These are phyloP conservation scores for Striga hermonthica DNA, from an alignment of 305 asterid genomes.

Conservation along the genomic window DNA sequence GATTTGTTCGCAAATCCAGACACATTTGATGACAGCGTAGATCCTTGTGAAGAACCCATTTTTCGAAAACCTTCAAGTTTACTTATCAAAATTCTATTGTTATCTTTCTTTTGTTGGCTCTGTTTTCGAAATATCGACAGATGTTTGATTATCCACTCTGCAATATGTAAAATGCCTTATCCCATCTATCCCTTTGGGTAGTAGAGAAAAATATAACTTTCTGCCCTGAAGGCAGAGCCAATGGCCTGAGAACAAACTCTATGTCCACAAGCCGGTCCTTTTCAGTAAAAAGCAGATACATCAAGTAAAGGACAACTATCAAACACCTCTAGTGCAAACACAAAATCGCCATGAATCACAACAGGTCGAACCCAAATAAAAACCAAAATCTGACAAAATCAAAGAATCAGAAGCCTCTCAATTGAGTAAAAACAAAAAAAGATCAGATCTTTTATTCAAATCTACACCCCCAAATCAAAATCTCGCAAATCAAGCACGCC, in stretches of 20 bases:
- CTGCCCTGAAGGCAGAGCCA: constrained; percentile 51
- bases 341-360: constrained; percentile 33
- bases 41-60: constrained; percentile 77
- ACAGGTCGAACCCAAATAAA: constrained; percentile 21
- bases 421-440: not conserved
- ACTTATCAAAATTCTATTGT: constrained; percentile 8
- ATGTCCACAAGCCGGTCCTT: constrained; percentile 74
- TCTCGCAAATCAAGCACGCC: constrained; percentile 22
- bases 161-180: constrained; percentile 74
- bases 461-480: constrained; percentile 1
- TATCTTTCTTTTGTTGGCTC: not conserved
- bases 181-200: constrained; percentile 75
- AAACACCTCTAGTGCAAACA: constrained; percentile 32
- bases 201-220: constrained; percentile 44
- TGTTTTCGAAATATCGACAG: not conserved
- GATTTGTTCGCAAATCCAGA: constrained; percentile 60
- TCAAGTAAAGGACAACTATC: constrained; percentile 44
- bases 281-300: constrained; percentile 54
- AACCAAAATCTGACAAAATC: constrained; percentile 4
- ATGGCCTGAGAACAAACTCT: constrained; percentile 81
- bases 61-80: constrained; percentile 26
- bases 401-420: constrained; percentile 16
- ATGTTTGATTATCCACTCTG: constrained; percentile 55
- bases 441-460: not conserved
- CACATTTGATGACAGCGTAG: constrained; percentile 60